Base-by-base conservation (phyloP, 1,284 basidiomycete genomes). In the Mycena sp. region DNA sequence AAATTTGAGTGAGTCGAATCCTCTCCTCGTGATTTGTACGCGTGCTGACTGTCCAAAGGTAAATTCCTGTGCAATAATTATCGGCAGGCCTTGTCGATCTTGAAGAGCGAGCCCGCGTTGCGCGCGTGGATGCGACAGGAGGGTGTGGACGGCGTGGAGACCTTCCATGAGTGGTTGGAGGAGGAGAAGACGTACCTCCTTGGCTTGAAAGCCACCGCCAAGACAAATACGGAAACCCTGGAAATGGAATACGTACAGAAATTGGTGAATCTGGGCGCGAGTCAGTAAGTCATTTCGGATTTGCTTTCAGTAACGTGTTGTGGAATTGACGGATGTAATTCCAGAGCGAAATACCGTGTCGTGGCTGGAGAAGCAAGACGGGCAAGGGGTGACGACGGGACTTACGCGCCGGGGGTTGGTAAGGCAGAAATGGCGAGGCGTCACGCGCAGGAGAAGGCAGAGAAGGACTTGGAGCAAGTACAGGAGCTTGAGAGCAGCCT, bases 121-220 rank as follows among this genome's bases (percentile, higher is more conserved):
- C 54, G 16, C 65, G 39, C 74, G 73, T 41, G 79, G 79, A 10
- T 54, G 50, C 22, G 10, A 14, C 7, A 25, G 22, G 50, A 54
- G 22, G 50, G 59, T 10, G 22, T 54, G 10, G 50, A 22, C 9
- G 4, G 10, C n/a, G 4, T 54, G n/a, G 22, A 54, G 8, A 54
- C 7, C 2, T 25, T 54, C n/a, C 70, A 79, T 3, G 76, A 78
- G 62, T 77, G 78, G 60, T 69, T 78, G 18, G 78, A 80, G 55
- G 72, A 56, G n/a, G 46, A 48, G 46, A 48, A 48, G 13, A 4
- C 14, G 46, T 48, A n/a, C 16, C 46, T 48, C 16, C 9, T 48
- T 3, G 20, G 20, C 16, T 8, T 18, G 46, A 48, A 48, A 20
- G 34, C 61, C 66, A 6, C 46, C 68, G 18, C 7, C n/a, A n/a